Base-by-base conservation (phyloP, 805 yeast species). In the Starmera quercuum region DNA sequence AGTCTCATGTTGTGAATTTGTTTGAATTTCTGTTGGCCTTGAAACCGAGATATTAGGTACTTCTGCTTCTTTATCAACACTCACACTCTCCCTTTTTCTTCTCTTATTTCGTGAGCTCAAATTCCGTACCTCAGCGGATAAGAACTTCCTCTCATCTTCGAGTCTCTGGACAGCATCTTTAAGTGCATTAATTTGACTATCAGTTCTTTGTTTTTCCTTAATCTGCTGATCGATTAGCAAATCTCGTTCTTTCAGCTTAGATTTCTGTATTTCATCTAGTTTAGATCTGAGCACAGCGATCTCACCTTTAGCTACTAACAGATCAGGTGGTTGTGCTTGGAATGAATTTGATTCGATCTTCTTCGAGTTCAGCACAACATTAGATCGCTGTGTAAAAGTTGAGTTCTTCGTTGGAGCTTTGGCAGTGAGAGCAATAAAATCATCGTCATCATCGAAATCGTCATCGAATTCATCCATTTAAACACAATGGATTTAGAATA, bases 231-330 rank as follows among this genome's bases (percentile, higher is more conserved):
- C 41, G 5, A 40, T 38, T 32, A 57, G 58, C 7, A 36, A 38
- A 21, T 46, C 39, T 18, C 60, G 47, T 41, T 72, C 77, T 2
- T 53, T 55, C 6, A 59, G 59, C 27, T 59, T 59, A 31, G 59
- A 63, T 18, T 49, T 49, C 32, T 69, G 71, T 4, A 72, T 40
- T 27, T 69, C 66, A 15, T 67, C 58, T 15, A 83, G 58, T 45
- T 78, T 84, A 8, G 79, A 74, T 35, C 94, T 63, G 13, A 88
- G 62, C 23, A 87, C 78, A 11, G 92, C 78, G 24, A 83, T 77
- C 49, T 88, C 95, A 3, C 97, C 97, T 35, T 72, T 73, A 5
- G 84, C 80, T 23, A 67, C 59, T n/a, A n/a, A n/a, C n/a, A n/a
- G n/a, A n/a, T n/a, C n/a, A n/a, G n/a, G n/a, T n/a, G n/a, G n/a